Conservation (phyloP, 192 early-diverging fungal species). For the Backusella tuberculispora region DNA sequence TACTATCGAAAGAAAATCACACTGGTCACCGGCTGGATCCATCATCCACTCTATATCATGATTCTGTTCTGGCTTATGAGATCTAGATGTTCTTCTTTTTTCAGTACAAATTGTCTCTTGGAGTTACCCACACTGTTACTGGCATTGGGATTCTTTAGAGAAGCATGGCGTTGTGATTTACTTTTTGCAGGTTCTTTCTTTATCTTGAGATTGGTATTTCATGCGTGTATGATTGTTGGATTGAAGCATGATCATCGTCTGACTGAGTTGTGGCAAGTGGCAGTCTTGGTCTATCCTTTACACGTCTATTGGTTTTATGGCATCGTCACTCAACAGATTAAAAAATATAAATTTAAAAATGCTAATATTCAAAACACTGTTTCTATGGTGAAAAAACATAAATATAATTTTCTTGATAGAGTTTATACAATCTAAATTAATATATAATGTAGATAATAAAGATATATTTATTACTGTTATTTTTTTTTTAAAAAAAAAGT, state of each 20-base stretch:
- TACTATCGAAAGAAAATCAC: constrained; percentile 57
- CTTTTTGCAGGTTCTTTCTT: constrained; percentile 60
- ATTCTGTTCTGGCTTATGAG: constrained; percentile 37
- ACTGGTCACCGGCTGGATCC: constrained; percentile 59
- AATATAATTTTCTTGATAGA: constrained; percentile 10
- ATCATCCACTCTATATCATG: constrained; percentile 60
- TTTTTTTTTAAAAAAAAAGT: not conserved
- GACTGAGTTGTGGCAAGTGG: constrained; percentile 42
- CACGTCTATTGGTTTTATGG: constrained; percentile 59
- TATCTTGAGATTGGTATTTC: constrained; percentile 55
- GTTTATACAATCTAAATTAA: constrained; percentile 12
- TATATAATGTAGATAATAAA: too few relatives aligned
- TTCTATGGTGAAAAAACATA: not conserved
- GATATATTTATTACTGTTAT: too few relatives aligned
- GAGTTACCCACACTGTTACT: constrained; percentile 62
- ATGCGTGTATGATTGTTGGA: constrained; percentile 47
- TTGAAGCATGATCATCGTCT: constrained; percentile 44
- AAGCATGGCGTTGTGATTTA: constrained; percentile 51
- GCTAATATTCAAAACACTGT: not conserved
- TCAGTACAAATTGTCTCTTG: constrained; percentile 55
- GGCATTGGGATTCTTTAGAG: constrained; percentile 53
- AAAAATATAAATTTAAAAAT: constrained; percentile 8
- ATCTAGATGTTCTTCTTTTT: constrained; percentile 37
- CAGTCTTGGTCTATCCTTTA: constrained; percentile 48
- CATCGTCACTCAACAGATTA: constrained; percentile 3